phyloP scores from a whole-genome alignment of 805 yeast species.

The Candida silvicultrix region DNA sequence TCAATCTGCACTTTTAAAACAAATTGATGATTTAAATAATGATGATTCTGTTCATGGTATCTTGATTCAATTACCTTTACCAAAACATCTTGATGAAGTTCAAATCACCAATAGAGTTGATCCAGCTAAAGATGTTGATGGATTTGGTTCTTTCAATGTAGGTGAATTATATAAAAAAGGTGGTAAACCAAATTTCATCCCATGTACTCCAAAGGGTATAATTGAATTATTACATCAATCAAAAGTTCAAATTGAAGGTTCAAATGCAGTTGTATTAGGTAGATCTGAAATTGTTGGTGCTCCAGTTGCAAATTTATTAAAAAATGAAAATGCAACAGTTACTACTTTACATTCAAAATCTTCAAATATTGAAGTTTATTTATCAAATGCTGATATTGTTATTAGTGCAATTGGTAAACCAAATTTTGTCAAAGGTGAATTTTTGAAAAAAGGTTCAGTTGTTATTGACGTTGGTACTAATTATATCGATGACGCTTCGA shows the following conservation, averaged over 20 bases:
- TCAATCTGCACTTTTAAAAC: conserved; percentile 53
- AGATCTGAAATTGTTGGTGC: conserved; percentile 95
- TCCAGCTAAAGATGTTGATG: conserved; percentile 88
- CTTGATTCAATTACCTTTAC: conserved; percentile 86
- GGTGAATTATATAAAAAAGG: conserved; percentile 88
- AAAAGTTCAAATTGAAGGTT: conserved; percentile 64
- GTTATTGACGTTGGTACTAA: conserved; percentile 96
- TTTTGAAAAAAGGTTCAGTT: conserved; percentile 79
- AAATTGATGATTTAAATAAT: conserved; percentile 58
- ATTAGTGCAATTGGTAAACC: conserved; percentile 91
- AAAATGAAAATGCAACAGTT: conserved; percentile 74
- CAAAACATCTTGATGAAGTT: conserved; percentile 72
- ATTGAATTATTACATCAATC: conserved; percentile 71
- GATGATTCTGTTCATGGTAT: conserved; percentile 81
- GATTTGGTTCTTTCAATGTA: conserved; percentile 81
- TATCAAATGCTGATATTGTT: conserved; percentile 75
- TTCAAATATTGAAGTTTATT: conserved; percentile 46
- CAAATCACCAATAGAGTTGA: conserved; percentile 75
- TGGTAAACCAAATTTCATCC: conserved; percentile 76
- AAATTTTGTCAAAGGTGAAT: conserved; percentile 75
- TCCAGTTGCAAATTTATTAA: conserved; percentile 82
- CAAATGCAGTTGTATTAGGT: conserved; percentile 86
- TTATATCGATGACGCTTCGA: conserved; percentile 68
- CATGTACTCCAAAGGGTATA: conserved; percentile 95
- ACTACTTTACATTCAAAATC: conserved; percentile 81